Conservation (phyloP, 1,284 basidiomycete genomes). For the Tilletia setariae region DNA sequence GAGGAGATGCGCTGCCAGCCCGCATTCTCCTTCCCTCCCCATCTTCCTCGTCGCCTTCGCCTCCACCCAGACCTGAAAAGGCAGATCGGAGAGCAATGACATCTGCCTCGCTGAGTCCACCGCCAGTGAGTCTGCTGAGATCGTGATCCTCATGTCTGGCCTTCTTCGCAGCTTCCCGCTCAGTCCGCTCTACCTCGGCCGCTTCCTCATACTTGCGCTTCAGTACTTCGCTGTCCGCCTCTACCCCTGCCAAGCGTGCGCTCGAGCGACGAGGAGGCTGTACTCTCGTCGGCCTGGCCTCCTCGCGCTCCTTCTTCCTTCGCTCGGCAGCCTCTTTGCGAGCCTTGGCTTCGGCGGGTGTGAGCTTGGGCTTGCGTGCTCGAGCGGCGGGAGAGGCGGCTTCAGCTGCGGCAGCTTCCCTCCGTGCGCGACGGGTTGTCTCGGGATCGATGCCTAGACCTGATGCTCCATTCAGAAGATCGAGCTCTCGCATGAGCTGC, state of each 20-base stretch:
- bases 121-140: conserved; percentile 30
- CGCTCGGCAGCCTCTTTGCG: conserved; percentile 20
- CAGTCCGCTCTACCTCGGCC: conserved; percentile 30
- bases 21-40: conserved; percentile 22
- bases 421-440: neutral
- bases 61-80: conserved; percentile 17
- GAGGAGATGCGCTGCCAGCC: neutral
- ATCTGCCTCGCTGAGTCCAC: conserved; percentile 27
- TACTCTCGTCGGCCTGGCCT: conserved; percentile 21
- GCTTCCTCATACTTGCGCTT: conserved; percentile 40
- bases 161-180: conserved; percentile 33
- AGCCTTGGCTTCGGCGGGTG: conserved; percentile 10
- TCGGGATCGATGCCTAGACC: conserved; percentile 24
- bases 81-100: conserved; percentile 27
- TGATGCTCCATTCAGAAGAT: conserved; percentile 37
- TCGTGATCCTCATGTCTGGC: conserved; percentile 39
- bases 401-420: neutral
- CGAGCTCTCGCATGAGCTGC: conserved; percentile 43
- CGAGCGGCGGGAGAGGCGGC: neutral
- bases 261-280: conserved; percentile 34
- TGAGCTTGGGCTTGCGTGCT: conserved; percentile 27
- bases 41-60: conserved; percentile 21
- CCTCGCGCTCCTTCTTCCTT: conserved; percentile 19
- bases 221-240: conserved; percentile 37
- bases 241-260: conserved; percentile 32